A percentile compares a stretch with the other conserved stretches of the same genome.
Evolutionary conservation across 2,329 filamentous ascomycete genomes (phyloP).

Genomic region (Nakataea oryzae): DNA sequence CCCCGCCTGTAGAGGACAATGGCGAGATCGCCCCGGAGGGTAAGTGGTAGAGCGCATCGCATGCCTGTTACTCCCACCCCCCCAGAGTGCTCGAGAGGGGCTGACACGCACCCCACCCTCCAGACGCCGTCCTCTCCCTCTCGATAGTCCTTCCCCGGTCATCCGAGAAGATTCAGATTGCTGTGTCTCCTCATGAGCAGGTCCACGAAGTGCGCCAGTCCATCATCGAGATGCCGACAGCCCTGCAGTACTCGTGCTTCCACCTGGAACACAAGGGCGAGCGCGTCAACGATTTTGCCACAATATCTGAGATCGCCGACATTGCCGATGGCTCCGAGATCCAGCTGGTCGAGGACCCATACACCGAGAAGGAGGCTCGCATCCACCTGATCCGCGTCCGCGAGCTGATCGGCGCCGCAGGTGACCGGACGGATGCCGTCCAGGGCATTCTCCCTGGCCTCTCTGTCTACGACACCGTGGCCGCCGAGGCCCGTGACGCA

Average conservation of each 20-base stretch:
- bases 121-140: constrained; percentile 46
- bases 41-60: constrained; percentile 8
- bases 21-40: constrained; percentile 20
- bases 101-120: constrained; percentile 8
- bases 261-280: constrained; percentile 85
- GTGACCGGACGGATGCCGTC: constrained; percentile 75
- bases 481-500: constrained; percentile 28
- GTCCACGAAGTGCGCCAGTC: constrained; percentile 95
- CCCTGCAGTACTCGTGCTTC: constrained; percentile 97
- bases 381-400: constrained; percentile 87
- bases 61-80: background rate
- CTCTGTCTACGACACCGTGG: constrained; percentile 77
- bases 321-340: constrained; percentile 70
- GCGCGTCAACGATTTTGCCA: constrained; percentile 89
- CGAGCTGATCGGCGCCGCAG: constrained; percentile 86
- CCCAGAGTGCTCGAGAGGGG: background rate
- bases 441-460: constrained; percentile 78
- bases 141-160: constrained; percentile 74
- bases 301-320: constrained; percentile 79
- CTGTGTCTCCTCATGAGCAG: constrained; percentile 90
- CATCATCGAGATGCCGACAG: constrained; percentile 84
- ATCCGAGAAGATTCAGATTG: constrained; percentile 71
- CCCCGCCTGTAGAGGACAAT: constrained; percentile 10
- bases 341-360: constrained; percentile 81
- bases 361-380: constrained; percentile 95